A percentile compares a stretch with the other conserved stretches of the same genome.
phyloP scores from a whole-genome alignment of 139 green algal genomes.

The Limnomonas spitsbergensis region DNA sequence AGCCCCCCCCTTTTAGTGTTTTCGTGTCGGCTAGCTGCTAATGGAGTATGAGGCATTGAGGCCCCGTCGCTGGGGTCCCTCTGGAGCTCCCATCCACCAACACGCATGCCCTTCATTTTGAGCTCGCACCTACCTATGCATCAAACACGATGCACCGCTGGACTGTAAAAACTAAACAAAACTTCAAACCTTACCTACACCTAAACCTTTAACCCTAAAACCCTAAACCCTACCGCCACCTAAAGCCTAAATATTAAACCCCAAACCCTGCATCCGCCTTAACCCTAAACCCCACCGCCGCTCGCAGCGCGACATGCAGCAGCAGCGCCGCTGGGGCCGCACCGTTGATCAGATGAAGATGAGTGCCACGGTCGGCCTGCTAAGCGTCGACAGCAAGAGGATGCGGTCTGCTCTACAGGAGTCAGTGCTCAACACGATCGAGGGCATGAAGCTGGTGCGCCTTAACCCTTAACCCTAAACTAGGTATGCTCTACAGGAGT shows the following conservation, averaged over 20 bases:
- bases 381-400: constrained; percentile 59
- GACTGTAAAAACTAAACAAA: no score
- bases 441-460: constrained; percentile 27
- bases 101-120: no score
- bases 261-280: background rate
- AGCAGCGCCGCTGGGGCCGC: constrained; percentile 33
- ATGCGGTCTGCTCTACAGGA: constrained; percentile 44
- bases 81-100: no score
- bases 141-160: no score
- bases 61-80: no score
- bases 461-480: background rate
- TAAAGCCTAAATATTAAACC: background rate
- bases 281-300: background rate
- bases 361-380: constrained; percentile 34
- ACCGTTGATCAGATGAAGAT: constrained; percentile 70
- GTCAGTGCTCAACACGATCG: constrained; percentile 16
- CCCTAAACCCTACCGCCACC: no score
- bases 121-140: no score
- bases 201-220: no score
- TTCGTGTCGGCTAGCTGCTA: no score
- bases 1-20: no score
- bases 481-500: constrained; percentile 25
- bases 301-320: constrained; percentile 25
- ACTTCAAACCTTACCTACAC: no score
- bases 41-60: no score